A percentile compares a stretch with the other conserved stretches of the same genome.
phyloP scores from a whole-genome alignment of 306 rosid genomes.

The Castanospermum australe region DNA sequence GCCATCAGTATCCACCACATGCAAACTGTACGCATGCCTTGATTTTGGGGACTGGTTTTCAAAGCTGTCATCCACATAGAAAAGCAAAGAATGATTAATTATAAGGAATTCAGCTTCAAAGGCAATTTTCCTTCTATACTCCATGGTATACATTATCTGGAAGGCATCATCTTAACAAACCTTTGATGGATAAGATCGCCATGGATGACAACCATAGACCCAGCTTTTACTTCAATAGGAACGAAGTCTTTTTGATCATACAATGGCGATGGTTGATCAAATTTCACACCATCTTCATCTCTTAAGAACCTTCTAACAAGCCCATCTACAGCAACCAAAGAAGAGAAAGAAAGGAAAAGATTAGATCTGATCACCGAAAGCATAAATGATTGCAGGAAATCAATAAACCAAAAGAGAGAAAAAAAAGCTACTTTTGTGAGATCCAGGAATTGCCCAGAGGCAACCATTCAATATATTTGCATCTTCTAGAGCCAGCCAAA shows the following conservation, averaged over 20 bases:
- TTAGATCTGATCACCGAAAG: constrained; percentile 15
- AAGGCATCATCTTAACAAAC: constrained; percentile 44
- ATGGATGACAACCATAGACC: constrained; percentile 84
- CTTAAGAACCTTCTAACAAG: constrained; percentile 85
- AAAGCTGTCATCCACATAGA: constrained; percentile 53
- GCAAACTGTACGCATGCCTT: constrained; percentile 92
- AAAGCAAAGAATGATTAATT: background rate
- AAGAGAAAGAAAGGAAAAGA: background rate
- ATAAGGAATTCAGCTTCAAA: constrained; percentile 6
- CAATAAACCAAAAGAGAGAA: constrained; percentile 3
- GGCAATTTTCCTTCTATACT: background rate
- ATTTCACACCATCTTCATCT: constrained; percentile 73
- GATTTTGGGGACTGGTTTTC: constrained; percentile 91
- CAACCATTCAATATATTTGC: constrained; percentile 80
- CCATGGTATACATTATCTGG: background rate
- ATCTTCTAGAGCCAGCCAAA: constrained; percentile 96
- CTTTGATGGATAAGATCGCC: constrained; percentile 99
- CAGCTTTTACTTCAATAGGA: constrained; percentile 91
- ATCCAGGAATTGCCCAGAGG: constrained; percentile 95
- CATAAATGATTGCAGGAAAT: background rate
- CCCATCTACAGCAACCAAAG: constrained; percentile 56
- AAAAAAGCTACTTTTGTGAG: constrained; percentile 69
- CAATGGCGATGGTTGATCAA: constrained; percentile 73
- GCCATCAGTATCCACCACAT: constrained; percentile 84
- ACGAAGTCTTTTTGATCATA: constrained; percentile 78